Evolutionary conservation across 78 protist genomes (phyloP).

Genomic region (Dictyostelium purpureum): DNA sequence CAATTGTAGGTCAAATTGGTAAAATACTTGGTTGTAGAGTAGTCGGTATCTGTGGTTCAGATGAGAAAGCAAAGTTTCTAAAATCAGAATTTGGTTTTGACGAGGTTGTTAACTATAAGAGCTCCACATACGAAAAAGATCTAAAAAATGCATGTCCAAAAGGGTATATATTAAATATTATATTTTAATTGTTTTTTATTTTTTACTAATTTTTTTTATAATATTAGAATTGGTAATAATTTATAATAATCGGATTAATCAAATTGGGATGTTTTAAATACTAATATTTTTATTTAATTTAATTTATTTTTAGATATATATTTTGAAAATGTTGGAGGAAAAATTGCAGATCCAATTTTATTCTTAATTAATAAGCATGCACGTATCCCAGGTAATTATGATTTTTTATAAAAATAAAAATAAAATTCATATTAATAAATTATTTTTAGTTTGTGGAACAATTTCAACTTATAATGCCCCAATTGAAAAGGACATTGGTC

Average conservation of each 20-base stretch:
- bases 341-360: constrained; percentile 62
- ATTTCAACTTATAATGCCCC: constrained; percentile 67
- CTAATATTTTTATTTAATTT: too few species aligned
- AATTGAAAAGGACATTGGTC: not conserved
- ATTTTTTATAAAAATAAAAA: too few species aligned
- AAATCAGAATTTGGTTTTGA: constrained; percentile 69
- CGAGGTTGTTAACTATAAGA: constrained; percentile 57
- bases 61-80: constrained; percentile 44
- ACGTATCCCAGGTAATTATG: constrained; percentile 11
- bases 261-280: too few species aligned
- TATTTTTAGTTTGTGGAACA: constrained; percentile 67
- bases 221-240: too few species aligned
- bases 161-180: too few species aligned
- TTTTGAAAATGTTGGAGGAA: constrained; percentile 89
- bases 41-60: constrained; percentile 79
- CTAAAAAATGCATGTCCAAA: constrained; percentile 53
- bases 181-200: too few species aligned
- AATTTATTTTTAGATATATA: constrained; percentile 78
- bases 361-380: constrained; percentile 3
- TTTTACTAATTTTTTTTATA: too few species aligned
- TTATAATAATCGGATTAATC: too few species aligned
- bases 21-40: constrained; percentile 52
- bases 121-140: not conserved
- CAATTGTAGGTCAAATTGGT: constrained; percentile 41
- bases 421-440: too few species aligned